These are phyloP conservation scores for Isatis lusitanica DNA, from an alignment of 441 rosid species.

Conservation along the genomic window DNA sequence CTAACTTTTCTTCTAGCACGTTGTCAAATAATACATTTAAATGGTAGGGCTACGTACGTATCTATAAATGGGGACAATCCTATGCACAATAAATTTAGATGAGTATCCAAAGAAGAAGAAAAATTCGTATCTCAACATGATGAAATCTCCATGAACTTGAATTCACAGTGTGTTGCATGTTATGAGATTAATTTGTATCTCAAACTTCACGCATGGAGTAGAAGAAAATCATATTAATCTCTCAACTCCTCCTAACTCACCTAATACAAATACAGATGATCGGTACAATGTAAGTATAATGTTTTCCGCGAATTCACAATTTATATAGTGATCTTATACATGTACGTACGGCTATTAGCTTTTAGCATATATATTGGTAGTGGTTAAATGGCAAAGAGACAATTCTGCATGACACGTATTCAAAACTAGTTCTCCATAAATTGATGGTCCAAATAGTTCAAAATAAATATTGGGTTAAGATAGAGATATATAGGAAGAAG, in stretches of 20 bases:
- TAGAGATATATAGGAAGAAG: constrained; percentile 20
- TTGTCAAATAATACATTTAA: constrained; percentile 2
- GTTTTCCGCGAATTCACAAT: background rate
- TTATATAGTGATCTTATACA: background rate
- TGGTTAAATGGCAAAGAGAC: constrained; percentile 7
- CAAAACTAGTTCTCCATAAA: background rate
- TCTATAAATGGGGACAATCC: background rate
- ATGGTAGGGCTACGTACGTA: background rate
- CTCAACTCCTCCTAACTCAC: background rate
- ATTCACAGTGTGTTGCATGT: background rate
- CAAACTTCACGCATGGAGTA: constrained; percentile 3
- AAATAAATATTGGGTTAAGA: constrained; percentile 8
- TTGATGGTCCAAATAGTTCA: constrained; percentile 4
- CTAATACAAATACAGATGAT: background rate
- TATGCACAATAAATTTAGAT: background rate
- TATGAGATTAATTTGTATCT: background rate
- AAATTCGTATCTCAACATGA: background rate
- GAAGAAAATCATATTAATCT: background rate
- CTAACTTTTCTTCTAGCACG: background rate
- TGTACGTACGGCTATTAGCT: background rate
- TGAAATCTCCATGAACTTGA: background rate
- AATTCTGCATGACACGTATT: constrained; percentile 13
- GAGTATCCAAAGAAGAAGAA: background rate
- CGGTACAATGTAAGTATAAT: background rate
- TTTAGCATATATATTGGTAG: background rate